Conservation (phyloP, 2,329 filamentous ascomycete genomes). For the Calonectria pteridis region DNA sequence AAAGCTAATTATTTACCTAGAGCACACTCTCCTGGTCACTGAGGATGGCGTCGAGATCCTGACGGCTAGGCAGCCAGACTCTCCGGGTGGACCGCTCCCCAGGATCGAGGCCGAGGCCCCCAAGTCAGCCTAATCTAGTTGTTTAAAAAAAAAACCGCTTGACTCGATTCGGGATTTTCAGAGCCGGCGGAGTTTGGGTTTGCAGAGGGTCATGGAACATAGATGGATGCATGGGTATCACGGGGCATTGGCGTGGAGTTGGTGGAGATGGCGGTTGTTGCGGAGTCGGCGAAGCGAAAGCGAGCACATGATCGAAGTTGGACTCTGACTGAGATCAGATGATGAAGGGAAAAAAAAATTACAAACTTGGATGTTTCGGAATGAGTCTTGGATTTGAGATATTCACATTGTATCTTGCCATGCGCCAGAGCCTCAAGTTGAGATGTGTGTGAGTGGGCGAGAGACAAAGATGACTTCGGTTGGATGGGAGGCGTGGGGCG, state of each 20-base stretch:
- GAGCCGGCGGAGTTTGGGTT: neutral
- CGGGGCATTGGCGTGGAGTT: constrained; percentile 20
- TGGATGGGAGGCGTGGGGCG: neutral
- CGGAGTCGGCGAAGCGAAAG: neutral
- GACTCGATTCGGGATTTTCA: neutral
- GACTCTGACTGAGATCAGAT: neutral
- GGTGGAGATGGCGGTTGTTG: neutral
- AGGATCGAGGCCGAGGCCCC: constrained; percentile 58
- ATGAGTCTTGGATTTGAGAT: neutral
- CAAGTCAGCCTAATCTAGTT: constrained; percentile 11
- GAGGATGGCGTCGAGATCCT: constrained; percentile 85
- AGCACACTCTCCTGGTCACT: constrained; percentile 87
- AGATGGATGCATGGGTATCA: constrained; percentile 13
- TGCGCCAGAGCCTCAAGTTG: too few relatives aligned
- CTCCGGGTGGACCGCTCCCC: constrained; percentile 79
- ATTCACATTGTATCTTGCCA: neutral
- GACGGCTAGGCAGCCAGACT: constrained; percentile 79
- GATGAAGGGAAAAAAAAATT: neutral
- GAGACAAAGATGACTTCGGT: neutral
- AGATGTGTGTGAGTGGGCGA: neutral
- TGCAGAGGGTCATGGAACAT: neutral
- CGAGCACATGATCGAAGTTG: neutral
- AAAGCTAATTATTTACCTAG: constrained; percentile 54
- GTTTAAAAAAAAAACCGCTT: neutral
- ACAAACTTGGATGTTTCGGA: neutral